phyloP scores from a whole-genome alignment of 345 rosid genomes.

The Hevea brasiliensis region DNA sequence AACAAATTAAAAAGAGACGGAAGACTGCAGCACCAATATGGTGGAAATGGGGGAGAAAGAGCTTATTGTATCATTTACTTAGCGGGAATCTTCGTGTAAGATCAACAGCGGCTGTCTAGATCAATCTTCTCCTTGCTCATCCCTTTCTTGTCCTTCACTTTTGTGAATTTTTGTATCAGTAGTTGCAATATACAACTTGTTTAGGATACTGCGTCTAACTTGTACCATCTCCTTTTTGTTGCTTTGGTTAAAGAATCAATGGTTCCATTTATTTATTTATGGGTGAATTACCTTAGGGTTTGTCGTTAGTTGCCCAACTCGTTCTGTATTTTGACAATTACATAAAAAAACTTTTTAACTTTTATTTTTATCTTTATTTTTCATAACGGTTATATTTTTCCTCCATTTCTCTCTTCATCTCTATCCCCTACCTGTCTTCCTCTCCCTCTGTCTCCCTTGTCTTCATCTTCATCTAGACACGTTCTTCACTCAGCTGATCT shows the following conservation, averaged over 20 bases:
- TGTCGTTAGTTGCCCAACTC: neutral
- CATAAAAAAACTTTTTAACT: no score
- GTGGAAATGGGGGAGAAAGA: constrained; percentile 83
- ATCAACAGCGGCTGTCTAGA: constrained; percentile 22
- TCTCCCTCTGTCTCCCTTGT: no score
- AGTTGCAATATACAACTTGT: neutral
- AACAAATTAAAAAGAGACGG: constrained; percentile 48
- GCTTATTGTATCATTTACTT: constrained; percentile 53
- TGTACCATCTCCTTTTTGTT: neutral
- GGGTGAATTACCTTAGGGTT: neutral
- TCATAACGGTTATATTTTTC: no score
- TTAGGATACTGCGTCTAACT: constrained; percentile 5
- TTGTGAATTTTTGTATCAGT: constrained; percentile 20
- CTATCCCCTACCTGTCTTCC: no score
- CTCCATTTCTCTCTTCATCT: no score
- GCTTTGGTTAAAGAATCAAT: neutral
- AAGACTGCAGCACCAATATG: constrained; percentile 47
- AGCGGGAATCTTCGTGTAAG: constrained; percentile 42
- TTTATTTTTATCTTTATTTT: no score
- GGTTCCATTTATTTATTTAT: neutral
- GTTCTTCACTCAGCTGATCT: no score
- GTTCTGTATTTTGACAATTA: no score
- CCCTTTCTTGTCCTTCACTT: neutral
- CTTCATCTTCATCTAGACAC: no score
- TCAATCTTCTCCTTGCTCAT: neutral